Evolutionary conservation across 1,139 yeast species (phyloP).

Genomic region (Hyphopichia fennica): DNA sequence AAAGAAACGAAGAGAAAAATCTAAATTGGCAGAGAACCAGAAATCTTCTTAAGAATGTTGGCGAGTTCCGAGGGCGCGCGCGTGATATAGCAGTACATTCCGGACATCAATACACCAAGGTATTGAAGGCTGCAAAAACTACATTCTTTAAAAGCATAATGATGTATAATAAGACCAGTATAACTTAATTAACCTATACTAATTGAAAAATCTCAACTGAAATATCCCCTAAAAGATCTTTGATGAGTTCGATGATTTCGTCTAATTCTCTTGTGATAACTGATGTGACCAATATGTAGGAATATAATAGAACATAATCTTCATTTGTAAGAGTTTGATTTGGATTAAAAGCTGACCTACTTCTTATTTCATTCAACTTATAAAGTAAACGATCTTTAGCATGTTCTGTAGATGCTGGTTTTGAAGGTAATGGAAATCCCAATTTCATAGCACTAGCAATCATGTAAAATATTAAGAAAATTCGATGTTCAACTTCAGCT

Average conservation of each 20-base stretch:
- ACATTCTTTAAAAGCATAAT: background rate
- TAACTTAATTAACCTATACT: constrained; percentile 18
- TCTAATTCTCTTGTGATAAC: constrained; percentile 67
- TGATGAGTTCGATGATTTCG: constrained; percentile 52
- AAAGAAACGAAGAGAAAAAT: background rate
- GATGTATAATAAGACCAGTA: background rate
- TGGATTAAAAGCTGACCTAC: constrained; percentile 17
- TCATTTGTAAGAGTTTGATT: constrained; percentile 45
- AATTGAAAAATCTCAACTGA: constrained; percentile 53
- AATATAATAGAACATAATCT: constrained; percentile 73
- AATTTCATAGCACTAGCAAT: constrained; percentile 73
- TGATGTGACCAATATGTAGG: constrained; percentile 71
- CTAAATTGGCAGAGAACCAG: background rate
- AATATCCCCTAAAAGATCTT: constrained; percentile 62
- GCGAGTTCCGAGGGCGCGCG: background rate
- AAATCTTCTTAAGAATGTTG: background rate
- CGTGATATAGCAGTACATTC: no score
- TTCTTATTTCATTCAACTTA: constrained; percentile 57
- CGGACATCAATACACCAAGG: background rate
- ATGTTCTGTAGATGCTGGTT: constrained; percentile 76
- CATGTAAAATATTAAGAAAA: constrained; percentile 74
- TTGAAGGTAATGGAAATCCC: constrained; percentile 75
- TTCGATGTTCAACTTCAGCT: constrained; percentile 66
- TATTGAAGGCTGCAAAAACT: background rate
- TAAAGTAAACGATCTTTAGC: constrained; percentile 69